Conservation (phyloP, 176 grass and related monocot genomes). For the Triticum dicoccoides region DNA sequence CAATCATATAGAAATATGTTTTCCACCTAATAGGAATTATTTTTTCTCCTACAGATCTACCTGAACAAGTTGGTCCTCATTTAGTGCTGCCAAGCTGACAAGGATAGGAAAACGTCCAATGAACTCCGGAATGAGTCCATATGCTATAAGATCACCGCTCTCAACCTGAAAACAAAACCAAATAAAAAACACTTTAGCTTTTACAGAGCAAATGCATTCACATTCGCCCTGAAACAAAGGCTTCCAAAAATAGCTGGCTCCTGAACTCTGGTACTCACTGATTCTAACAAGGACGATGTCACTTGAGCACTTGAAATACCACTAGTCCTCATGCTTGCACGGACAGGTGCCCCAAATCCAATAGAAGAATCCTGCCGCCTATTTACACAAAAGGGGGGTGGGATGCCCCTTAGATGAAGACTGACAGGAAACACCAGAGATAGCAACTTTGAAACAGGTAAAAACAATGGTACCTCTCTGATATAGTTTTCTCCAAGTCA, state of each 20-base stretch:
- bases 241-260: background rate
- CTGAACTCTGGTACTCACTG: conserved; percentile 43
- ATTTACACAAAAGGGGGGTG: background rate
- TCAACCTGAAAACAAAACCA: conserved; percentile 69
- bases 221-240: conserved; percentile 16
- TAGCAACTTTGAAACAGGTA: background rate
- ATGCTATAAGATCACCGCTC: conserved; percentile 94
- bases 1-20: background rate
- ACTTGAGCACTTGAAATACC: conserved; percentile 78
- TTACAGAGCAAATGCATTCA: conserved; percentile 2
- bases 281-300: conserved; percentile 91
- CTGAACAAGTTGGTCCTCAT: conserved; percentile 91
- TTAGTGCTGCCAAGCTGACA: conserved; percentile 85
- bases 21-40: background rate
- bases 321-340: conserved; percentile 76
- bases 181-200: conserved; percentile 4
- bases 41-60: conserved; percentile 30
- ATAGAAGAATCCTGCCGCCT: conserved; percentile 96
- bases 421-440: conserved; percentile 11
- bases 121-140: conserved; percentile 98
- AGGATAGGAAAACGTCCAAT: conserved; percentile 96
- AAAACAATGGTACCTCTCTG: conserved; percentile 57
- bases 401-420: conserved; percentile 21
- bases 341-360: conserved; percentile 89
- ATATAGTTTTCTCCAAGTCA: conserved; percentile 97